These are phyloP conservation scores for Podospora australis DNA, from an alignment of 495 filamentous ascomycete species.

Conservation along the genomic window DNA sequence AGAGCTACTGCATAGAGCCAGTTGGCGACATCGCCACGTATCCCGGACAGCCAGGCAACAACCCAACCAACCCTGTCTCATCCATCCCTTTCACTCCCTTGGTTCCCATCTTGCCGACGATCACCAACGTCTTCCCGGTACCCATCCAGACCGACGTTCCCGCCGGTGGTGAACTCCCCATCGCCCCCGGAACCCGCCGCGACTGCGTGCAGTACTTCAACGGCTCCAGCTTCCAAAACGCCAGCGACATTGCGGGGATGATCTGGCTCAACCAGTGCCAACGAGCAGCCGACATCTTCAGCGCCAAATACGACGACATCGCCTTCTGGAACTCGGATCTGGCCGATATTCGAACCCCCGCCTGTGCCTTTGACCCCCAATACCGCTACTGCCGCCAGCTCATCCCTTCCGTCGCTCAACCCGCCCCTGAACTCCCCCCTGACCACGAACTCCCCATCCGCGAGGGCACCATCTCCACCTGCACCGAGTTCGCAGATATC, in stretches of 20 bases:
- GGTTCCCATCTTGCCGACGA: too few species aligned
- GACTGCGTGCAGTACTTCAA: not conserved
- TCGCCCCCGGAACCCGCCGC: not conserved
- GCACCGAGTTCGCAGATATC: not conserved
- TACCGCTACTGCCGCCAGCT: too few species aligned
- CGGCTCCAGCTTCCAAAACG: not conserved
- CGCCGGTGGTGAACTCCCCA: too few species aligned
- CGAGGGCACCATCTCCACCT: not conserved
- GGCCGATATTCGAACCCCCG: too few species aligned
- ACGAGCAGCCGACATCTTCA: not conserved
- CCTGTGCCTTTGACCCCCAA: too few species aligned
- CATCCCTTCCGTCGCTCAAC: too few species aligned
- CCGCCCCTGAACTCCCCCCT: not conserved
- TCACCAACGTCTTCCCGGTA: too few species aligned
- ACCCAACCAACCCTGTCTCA: not conserved
- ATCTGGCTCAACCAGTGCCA: not conserved
- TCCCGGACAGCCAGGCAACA: constrained; percentile 4
- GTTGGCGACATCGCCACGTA: constrained; percentile 21
- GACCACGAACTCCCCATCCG: not conserved
- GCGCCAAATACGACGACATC: not conserved
- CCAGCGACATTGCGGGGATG: not conserved
- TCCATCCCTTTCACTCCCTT: too few species aligned
- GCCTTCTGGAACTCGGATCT: too few species aligned
- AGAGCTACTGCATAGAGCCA: constrained; percentile 5
- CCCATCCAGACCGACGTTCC: too few species aligned